Evolutionary conservation across 768 basidiomycete genomes (phyloP).

Genomic region (Clitopilus passeckerianus): DNA sequence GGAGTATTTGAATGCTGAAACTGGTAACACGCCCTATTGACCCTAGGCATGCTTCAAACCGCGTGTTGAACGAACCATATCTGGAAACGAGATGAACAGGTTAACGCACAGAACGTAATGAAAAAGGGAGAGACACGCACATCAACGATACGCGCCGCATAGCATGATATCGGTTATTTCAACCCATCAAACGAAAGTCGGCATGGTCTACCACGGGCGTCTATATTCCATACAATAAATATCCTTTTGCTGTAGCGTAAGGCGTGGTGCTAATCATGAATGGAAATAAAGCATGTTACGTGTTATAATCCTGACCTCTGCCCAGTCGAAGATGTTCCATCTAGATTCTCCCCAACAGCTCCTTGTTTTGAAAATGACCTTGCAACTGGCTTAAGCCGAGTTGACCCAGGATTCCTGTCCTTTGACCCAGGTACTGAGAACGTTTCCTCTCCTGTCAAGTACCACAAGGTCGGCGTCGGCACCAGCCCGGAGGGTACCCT

Average conservation of each 20-base stretch:
- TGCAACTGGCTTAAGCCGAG: constrained; percentile 8
- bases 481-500: constrained; percentile 78
- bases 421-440: constrained; percentile 71
- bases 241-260: not conserved
- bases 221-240: not conserved
- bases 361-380: not conserved
- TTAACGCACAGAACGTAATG: not conserved
- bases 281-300: not conserved
- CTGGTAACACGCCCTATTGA: too few relatives aligned
- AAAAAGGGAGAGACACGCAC: not conserved
- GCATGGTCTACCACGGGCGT: not conserved
- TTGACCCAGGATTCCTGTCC: constrained; percentile 68
- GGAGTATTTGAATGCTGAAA: too few relatives aligned
- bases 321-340: not conserved
- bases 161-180: not conserved
- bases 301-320: not conserved
- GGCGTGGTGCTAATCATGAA: constrained; percentile 2
- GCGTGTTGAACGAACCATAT: not conserved
- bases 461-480: constrained; percentile 85
- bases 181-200: not conserved
- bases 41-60: not conserved
- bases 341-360: not conserved
- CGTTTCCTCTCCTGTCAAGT: constrained; percentile 61
- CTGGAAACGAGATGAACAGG: not conserved
- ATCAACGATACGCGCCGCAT: not conserved